Base-by-base conservation (phyloP, 1,284 basidiomycete species). In the Fomitopsis betulina region DNA sequence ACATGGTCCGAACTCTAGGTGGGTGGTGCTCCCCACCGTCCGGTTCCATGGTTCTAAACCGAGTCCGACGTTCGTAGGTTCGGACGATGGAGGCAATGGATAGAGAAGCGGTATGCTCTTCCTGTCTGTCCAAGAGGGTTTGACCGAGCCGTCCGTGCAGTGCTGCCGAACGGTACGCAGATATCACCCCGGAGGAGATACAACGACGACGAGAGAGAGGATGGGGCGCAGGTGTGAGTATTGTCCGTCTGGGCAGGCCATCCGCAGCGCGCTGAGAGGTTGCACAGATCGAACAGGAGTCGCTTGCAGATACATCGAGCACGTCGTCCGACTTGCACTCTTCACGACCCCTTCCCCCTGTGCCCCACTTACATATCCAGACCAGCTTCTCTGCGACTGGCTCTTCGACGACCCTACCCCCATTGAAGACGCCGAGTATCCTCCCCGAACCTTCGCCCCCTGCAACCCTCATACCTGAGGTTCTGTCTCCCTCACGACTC, bases 81-180 rank as follows among this genome's bases (percentile, higher is more conserved):
- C 66, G 90, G 91, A 39, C 79, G 90, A 60, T 93, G 90, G 90
- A 82, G 79, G 68, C 82, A 84, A 19, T 93, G 90, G 90, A 88
- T 93, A 59, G 90, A 93, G 75, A 93, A 93, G 72, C 80, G 89
- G 90, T 87, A 61, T 56, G 73, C 60, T 27, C 38, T n/a, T 25
- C 30, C 38, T 30, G 53, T 52, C 35, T 19, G 47, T 19, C 57
- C 32, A 45, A 32, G 12, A 23, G 43, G 40, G 38, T 45, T 55
- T 50, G 17, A 45, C 43, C 21, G n/a, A 53, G 21, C 42, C 43
- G 4, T 37, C 32, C 47, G 43, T 62, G 15, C 63, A 91, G 90
- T 71, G 90, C 90, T n/a, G 89, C 89, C 30, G 90, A 92, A 65
- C 81, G 90, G 27, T 91, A 91, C 70, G 74, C 75, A 30, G 86